Conservation (phyloP, 2,329 filamentous ascomycete species). For the Diaporthe sp. region DNA sequence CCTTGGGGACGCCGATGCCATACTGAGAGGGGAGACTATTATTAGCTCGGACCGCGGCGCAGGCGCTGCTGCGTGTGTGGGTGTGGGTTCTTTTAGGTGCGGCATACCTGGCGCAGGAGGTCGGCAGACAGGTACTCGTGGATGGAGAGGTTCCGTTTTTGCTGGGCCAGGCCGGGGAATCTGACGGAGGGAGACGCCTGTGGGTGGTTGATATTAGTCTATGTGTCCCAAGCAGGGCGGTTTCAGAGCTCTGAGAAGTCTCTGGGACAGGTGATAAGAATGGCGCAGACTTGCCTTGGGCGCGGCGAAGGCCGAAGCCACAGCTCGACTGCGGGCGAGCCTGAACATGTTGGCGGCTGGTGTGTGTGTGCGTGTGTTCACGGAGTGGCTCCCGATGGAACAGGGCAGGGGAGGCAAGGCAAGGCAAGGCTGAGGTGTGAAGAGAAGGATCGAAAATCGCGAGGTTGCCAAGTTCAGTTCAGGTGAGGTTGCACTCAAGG, state of each 20-base stretch:
- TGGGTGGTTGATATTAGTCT: constrained; percentile 44
- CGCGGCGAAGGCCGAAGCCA: constrained; percentile 83
- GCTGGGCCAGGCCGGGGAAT: constrained; percentile 77
- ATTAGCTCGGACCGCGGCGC: constrained; percentile 32
- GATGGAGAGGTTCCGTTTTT: constrained; percentile 91
- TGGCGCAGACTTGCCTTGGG: constrained; percentile 72
- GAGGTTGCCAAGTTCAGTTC: constrained; percentile 21
- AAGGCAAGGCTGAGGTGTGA: constrained; percentile 38
- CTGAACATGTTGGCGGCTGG: constrained; percentile 79
- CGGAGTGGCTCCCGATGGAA: constrained; percentile 35
- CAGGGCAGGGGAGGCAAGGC: constrained; percentile 7
- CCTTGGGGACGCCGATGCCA: constrained; percentile 92
- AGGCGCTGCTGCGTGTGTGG: neutral
- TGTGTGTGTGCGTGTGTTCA: constrained; percentile 38
- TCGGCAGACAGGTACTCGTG: constrained; percentile 98
- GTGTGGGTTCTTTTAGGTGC: constrained; percentile 18
- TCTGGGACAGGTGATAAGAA: constrained; percentile 18
- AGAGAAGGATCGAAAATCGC: constrained; percentile 38
- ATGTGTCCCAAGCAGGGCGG: constrained; percentile 8
- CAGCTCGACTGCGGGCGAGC: constrained; percentile 83
- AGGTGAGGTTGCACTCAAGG: constrained; percentile 33
- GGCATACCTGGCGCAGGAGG: constrained; percentile 79
- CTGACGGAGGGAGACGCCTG: constrained; percentile 63
- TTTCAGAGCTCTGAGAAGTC: constrained; percentile 22
- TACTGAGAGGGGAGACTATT: constrained; percentile 70